Evolutionary conservation across 2,329 filamentous ascomycete species (phyloP).

Genomic region (Diplodia seriata): DNA sequence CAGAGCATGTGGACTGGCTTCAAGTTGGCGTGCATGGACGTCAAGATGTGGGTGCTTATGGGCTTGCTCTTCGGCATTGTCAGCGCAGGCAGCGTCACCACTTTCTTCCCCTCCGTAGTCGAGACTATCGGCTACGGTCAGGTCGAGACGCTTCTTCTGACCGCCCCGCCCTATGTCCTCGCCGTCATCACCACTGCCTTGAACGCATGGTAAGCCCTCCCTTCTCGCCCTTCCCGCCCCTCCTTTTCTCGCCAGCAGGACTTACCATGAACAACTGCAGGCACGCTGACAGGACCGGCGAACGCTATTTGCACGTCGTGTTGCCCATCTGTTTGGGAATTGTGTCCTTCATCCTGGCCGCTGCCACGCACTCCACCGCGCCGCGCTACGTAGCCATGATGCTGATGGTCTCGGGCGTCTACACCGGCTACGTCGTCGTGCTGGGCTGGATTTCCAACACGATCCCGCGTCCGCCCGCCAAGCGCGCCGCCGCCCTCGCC

Average conservation of each 20-base stretch:
- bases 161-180: conserved; percentile 62
- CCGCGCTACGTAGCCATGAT: conserved; percentile 75
- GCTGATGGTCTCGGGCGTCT: conserved; percentile 70
- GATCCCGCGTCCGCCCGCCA: conserved; percentile 76
- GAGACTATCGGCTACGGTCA: conserved; percentile 53
- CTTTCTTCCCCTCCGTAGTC: conserved; percentile 57
- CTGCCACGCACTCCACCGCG: conserved; percentile 64
- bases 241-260: background rate
- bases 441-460: conserved; percentile 79
- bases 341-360: conserved; percentile 71
- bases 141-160: conserved; percentile 59
- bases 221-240: no score
- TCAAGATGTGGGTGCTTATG: conserved; percentile 51
- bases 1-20: conserved; percentile 51
- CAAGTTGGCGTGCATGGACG: conserved; percentile 49
- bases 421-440: conserved; percentile 66
- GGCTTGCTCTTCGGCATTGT: conserved; percentile 50
- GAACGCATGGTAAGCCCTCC: conserved; percentile 61
- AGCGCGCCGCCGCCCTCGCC: conserved; percentile 74
- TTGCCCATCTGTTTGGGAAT: conserved; percentile 68
- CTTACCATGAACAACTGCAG: background rate
- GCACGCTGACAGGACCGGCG: conserved; percentile 73
- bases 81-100: conserved; percentile 48
- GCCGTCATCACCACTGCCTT: conserved; percentile 66
- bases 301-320: conserved; percentile 73